Evolutionary conservation across 177 flowering plant species (phyloP).

Genomic region (Telopea speciosissima): DNA sequence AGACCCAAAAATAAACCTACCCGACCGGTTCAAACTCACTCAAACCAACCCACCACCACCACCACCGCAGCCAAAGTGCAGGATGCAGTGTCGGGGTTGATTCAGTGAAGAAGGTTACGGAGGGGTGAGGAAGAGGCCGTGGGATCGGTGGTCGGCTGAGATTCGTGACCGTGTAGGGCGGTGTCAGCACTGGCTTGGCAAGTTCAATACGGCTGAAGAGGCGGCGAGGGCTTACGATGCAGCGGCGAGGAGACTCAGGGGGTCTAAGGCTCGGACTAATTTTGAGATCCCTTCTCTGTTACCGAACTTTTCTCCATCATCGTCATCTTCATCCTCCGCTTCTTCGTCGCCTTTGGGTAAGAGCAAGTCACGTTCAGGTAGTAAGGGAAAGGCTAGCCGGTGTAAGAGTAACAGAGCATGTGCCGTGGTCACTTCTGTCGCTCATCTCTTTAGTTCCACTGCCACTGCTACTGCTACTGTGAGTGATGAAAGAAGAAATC

Average conservation of each 20-base stretch:
- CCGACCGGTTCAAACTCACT: too few relatives aligned
- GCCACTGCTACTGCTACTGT: neutral
- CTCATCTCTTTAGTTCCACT: neutral
- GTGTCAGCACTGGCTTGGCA: conserved; percentile 90
- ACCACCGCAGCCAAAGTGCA: too few relatives aligned
- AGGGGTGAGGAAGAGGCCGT: conserved; percentile 79
- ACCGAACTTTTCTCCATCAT: conserved; percentile 15
- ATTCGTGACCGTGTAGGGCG: conserved; percentile 77
- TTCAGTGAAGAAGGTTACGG: conserved; percentile 44
- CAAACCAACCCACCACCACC: too few relatives aligned
- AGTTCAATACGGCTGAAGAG: conserved; percentile 88
- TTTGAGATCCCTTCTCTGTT: conserved; percentile 48
- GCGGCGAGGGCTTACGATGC: conserved; percentile 91
- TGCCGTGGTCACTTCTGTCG: neutral
- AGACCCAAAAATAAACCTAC: too few relatives aligned
- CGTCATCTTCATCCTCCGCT: conserved; percentile 18
- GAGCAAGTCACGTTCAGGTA: too few relatives aligned
- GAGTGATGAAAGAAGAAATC: too few relatives aligned
- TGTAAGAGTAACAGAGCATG: neutral
- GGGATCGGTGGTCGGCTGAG: conserved; percentile 96
- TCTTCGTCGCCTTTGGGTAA: too few relatives aligned
- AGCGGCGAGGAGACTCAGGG: conserved; percentile 74
- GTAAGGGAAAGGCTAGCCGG: neutral
- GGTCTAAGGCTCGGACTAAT: conserved; percentile 78
- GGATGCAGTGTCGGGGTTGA: too few relatives aligned